Evolutionary conservation across 805 yeast species (phyloP).

Genomic region (Ogataea siamensis): DNA sequence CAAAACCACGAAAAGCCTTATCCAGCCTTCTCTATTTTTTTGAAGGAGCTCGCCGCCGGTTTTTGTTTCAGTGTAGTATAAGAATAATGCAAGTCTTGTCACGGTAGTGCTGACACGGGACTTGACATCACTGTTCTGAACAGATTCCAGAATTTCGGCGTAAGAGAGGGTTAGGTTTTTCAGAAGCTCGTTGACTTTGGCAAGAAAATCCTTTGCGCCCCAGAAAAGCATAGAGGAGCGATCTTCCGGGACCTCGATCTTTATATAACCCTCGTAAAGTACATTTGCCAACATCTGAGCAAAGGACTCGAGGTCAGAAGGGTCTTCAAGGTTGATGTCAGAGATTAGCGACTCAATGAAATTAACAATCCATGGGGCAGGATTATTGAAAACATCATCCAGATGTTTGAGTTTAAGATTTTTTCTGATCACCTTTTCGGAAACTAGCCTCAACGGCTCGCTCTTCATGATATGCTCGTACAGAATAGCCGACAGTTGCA

Average conservation of each 20-base stretch:
- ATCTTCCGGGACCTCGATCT: conserved; percentile 14
- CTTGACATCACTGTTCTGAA: conserved; percentile 13
- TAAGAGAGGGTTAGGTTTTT: conserved; percentile 13
- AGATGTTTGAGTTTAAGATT: conserved; percentile 1
- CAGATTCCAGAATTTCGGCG: conserved; percentile 18
- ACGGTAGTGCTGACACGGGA: conserved; percentile 18
- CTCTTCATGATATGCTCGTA: conserved; percentile 9
- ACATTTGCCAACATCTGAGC: conserved; percentile 15
- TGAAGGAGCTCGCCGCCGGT: conserved; percentile 13
- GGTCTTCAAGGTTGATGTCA: conserved; percentile 6
- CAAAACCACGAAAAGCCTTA: conserved; percentile 49
- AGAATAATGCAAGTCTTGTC: conserved; percentile 22
- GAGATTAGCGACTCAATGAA: conserved; percentile 4
- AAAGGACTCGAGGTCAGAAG: conserved; percentile 14
- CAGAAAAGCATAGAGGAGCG: conserved; percentile 21
- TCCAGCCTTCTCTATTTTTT: conserved; percentile 48
- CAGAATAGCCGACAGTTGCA: conserved; percentile 17
- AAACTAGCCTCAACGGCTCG: conserved; percentile 1
- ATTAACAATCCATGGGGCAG: conserved; percentile 7
- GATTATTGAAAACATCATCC: conserved; percentile 12
- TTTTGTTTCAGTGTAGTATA: conserved; percentile 22
- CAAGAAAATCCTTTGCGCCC: conserved; percentile 16
- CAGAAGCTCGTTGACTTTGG: conserved; percentile 21
- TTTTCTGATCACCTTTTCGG: conserved; percentile 3
- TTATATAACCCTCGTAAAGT: conserved; percentile 18